Conservation (phyloP, 192 early-diverging fungal genomes). For the Chytriomyces confervae region DNA sequence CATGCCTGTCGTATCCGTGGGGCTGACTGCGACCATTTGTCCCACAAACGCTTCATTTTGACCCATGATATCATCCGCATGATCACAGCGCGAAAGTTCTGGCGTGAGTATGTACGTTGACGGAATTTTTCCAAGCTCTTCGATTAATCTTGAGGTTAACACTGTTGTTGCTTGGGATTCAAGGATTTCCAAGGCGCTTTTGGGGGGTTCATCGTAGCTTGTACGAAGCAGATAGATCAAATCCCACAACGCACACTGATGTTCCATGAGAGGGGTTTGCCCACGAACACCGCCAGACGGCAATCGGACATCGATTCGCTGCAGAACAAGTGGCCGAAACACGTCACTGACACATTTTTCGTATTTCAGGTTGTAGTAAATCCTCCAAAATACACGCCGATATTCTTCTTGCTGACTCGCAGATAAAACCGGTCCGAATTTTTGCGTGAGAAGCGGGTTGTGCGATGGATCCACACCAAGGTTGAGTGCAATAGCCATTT, state of each 20-base stretch:
- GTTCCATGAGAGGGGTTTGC: not conserved
- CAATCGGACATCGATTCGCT: not conserved
- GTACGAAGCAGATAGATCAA: conserved; percentile 1
- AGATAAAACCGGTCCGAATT: too few relatives aligned
- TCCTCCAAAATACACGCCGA: not conserved
- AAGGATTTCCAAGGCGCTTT: not conserved
- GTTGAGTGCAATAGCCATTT: not conserved
- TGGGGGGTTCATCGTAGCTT: not conserved
- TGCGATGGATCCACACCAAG: not conserved
- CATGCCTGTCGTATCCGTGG: not conserved
- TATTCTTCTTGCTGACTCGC: not conserved
- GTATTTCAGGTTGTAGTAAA: not conserved
- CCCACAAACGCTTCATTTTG: not conserved
- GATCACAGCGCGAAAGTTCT: not conserved
- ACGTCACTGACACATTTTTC: not conserved
- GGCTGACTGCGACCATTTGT: not conserved
- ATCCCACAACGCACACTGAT: not conserved
- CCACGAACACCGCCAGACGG: not conserved
- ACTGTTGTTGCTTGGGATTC: not conserved
- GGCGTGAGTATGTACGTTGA: not conserved
- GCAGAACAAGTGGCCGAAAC: not conserved
- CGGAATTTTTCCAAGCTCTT: not conserved
- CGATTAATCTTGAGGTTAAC: not conserved
- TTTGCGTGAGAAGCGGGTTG: not conserved
- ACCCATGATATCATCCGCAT: not conserved